phyloP scores from a whole-genome alignment of 805 yeast species.

The Tetrapisispora pingtungensis region DNA sequence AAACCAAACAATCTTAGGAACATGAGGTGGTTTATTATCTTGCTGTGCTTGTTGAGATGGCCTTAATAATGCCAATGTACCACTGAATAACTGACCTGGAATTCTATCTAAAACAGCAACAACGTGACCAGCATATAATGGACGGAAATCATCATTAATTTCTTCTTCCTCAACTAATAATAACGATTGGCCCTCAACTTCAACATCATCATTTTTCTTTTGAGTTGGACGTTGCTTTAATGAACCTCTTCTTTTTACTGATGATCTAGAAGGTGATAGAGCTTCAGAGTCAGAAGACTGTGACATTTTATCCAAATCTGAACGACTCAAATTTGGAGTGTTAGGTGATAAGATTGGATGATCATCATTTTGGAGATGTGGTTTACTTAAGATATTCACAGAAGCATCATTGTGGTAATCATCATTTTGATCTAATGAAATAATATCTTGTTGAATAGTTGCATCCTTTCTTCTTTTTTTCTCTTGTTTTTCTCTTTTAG shows the following conservation, averaged over 20 bases:
- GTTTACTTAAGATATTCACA: conserved; percentile 16
- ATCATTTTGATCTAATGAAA: conserved; percentile 36
- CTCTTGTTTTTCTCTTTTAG: conserved; percentile 93
- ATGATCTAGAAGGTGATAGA: conserved; percentile 9
- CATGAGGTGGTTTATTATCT: conserved; percentile 18
- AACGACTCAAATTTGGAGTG: conserved; percentile 1
- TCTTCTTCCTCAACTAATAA: conserved; percentile 91
- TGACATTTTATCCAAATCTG: conserved; percentile 6
- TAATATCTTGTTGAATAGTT: conserved; percentile 33
- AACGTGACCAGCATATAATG: conserved; percentile 94
- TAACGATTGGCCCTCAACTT: conserved; percentile 94
- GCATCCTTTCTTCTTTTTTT: conserved; percentile 82
- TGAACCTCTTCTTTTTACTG: conserved; percentile 71
- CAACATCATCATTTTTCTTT: conserved; percentile 96
- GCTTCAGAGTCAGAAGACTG: conserved; percentile 17
- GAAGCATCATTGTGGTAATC: conserved; percentile 78
- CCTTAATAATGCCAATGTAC: conserved; percentile 85
- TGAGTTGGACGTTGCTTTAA: conserved; percentile 91
- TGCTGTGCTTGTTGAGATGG: conserved; percentile 85
- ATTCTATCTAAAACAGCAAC: conserved; percentile 97
- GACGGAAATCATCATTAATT: conserved; percentile 84
- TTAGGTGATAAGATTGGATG: conserved; percentile 1
- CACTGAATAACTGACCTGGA: conserved; percentile 92
- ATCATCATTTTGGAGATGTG: conserved; percentile 11
- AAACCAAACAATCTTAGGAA: conserved; percentile 88